Conservation (phyloP, 495 filamentous ascomycete species). For the Bathelium albidoporum region DNA sequence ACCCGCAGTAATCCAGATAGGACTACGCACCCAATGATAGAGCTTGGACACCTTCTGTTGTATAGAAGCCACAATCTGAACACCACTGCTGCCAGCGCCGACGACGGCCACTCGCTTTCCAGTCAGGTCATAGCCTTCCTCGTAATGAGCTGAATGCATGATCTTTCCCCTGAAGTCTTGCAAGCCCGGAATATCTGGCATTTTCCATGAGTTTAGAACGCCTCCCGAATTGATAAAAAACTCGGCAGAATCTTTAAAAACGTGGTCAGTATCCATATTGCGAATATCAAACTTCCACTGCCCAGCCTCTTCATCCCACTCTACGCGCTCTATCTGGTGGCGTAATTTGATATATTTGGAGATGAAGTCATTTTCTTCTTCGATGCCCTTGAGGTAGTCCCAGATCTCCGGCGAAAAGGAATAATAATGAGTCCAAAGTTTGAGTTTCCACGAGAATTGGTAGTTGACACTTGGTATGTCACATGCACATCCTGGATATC, state of each 20-base stretch:
- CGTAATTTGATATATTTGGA: conserved; percentile 29
- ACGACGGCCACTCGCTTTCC: conserved; percentile 33
- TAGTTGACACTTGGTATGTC: conserved; percentile 33
- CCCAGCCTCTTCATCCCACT: conserved; percentile 26
- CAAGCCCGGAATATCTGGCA: conserved; percentile 28
- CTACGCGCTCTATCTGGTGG: conserved; percentile 25
- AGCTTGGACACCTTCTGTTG: conserved; percentile 24
- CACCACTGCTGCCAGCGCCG: conserved; percentile 27
- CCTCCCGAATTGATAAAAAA: conserved; percentile 34
- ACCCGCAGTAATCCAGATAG: conserved; percentile 33
- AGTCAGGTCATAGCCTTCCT: conserved; percentile 26
- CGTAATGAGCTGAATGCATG: conserved; percentile 33
- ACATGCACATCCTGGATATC: conserved; percentile 31
- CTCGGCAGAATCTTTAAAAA: conserved; percentile 28
- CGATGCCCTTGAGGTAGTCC: conserved; percentile 36
- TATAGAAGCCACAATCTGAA: conserved; percentile 31
- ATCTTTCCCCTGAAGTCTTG: conserved; percentile 29
- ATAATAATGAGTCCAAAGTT: conserved; percentile 36
- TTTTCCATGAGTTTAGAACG: conserved; percentile 33
- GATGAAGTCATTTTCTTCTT: conserved; percentile 32
- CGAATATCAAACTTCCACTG: conserved; percentile 27
- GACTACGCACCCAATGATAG: conserved; percentile 30
- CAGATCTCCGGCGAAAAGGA: conserved; percentile 33
- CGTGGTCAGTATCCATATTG: conserved; percentile 22
- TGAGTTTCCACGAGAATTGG: conserved; percentile 32